Evolutionary conservation across 177 flowering plant genomes (phyloP).

Genomic region (Tripterygium wilfordii): DNA sequence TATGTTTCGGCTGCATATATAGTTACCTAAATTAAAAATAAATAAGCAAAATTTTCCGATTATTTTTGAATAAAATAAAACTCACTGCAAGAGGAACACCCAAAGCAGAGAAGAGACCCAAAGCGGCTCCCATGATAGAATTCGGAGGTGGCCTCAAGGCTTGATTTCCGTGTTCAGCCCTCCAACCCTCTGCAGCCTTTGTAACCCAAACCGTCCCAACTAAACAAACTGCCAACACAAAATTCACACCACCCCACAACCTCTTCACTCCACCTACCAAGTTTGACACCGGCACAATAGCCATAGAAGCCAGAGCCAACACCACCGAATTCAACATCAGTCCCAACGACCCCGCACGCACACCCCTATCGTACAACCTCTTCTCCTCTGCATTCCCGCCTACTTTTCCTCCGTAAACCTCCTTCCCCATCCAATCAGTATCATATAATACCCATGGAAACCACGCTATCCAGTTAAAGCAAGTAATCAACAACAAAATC

Average conservation of each 20-base stretch:
- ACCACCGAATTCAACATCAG: conserved; percentile 59
- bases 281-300: conserved; percentile 25
- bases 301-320: conserved; percentile 41
- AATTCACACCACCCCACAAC: conserved; percentile 54
- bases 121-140: conserved; percentile 41
- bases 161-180: not conserved
- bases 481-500: conserved; percentile 53
- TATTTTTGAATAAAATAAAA: too few relatives aligned
- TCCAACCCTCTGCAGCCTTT: conserved; percentile 28
- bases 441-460: conserved; percentile 67
- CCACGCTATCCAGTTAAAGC: conserved; percentile 77
- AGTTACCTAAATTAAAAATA: not conserved
- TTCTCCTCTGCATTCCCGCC: conserved; percentile 2
- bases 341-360: conserved; percentile 55
- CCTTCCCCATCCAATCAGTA: conserved; percentile 85
- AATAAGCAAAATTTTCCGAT: not conserved
- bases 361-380: conserved; percentile 41
- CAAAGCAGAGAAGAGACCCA: conserved; percentile 47
- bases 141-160: conserved; percentile 24
- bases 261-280: conserved; percentile 39
- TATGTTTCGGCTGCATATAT: not conserved
- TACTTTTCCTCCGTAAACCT: conserved; percentile 62
- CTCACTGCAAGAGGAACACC: conserved; percentile 70
- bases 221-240: conserved; percentile 45
- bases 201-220: conserved; percentile 46